A percentile compares a stretch with the other conserved stretches of the same genome.
phyloP scores from a whole-genome alignment of 345 rosid species.

The Ceriops tagal region DNA sequence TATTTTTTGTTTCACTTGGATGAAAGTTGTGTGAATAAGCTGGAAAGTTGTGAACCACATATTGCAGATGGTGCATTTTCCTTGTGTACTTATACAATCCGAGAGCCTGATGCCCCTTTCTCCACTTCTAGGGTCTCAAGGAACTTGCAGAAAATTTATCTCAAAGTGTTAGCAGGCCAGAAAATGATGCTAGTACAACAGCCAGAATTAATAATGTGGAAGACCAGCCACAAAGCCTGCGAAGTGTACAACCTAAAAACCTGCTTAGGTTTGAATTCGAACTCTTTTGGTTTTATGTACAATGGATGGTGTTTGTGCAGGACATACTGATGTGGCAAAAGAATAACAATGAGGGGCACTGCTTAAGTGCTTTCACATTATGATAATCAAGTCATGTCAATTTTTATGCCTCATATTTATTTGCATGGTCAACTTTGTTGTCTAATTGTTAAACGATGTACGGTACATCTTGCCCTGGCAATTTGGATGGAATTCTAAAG shows the following conservation, averaged over 20 bases:
- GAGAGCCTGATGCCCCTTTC: not conserved
- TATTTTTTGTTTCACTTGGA: too few species aligned
- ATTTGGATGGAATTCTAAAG: too few species aligned
- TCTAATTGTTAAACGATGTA: too few species aligned
- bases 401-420: too few species aligned
- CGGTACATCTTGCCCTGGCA: too few species aligned
- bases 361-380: too few species aligned
- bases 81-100: not conserved
- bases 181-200: constrained; percentile 15
- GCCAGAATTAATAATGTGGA: constrained; percentile 23
- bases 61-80: not conserved
- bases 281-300: constrained; percentile 1
- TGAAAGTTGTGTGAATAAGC: not conserved
- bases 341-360: too few species aligned
- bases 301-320: too few species aligned
- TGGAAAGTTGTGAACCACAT: not conserved
- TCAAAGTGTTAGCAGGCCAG: constrained; percentile 24
- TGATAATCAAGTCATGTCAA: too few species aligned
- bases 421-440: too few species aligned
- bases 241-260: constrained; percentile 20
- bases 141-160: constrained; percentile 31
- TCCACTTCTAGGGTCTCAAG: constrained; percentile 53
- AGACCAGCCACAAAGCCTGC: constrained; percentile 22
- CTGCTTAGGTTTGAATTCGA: constrained; percentile 35
- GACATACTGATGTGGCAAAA: too few species aligned